Base-by-base conservation (phyloP, 495 filamentous ascomycete species). In the Daldinia decipiens region DNA sequence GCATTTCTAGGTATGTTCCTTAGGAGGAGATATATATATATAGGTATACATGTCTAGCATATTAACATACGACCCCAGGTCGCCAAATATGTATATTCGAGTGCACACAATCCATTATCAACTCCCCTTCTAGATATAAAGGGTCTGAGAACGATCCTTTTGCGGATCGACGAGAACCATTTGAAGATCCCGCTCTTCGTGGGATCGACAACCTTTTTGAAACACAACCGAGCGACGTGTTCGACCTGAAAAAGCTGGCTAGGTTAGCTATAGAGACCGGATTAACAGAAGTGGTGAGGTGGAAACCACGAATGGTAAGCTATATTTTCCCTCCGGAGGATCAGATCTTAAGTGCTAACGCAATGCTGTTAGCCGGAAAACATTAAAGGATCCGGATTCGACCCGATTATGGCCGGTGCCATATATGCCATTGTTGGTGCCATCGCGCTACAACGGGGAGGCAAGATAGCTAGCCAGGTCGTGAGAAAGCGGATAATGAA, bases 341-440 rank as follows among this genome's bases (percentile, higher is more conserved):
- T 21, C 26, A 43, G 19, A 1, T 1, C n/a, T 5, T 31, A n/a
- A 17, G 60, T 72, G 24, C 57, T 76, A 29, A 77, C 53, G 53
- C 9, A 53, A 51, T 60, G 52, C 51, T 34, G 17, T 55, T 79
- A 98, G 95, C 87, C 87, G 40, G 79, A 88, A 51, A 90, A 97
- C 74, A 82, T 97, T 38, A 71, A 83, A 26, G 79, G 72, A 26
- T 97, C 93, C 9, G 95, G 95, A 17, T 74, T 92, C 32, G 85
- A 91, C 3, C 76, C 88, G 12, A 88, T 98, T 39, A 81, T 94
- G 53, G 83, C 88, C n/a, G 87, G 92, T 58, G 86, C 92, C 21
- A 72, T 98, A 59, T 95, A 91, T 75, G 92, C 94, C 15, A 89
- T 99, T 26, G 78, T 98, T 39, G 95, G 95, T 26, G 95, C 96